Conservation (phyloP, 1,284 basidiomycete genomes). For the Anthracocystis setariae region DNA sequence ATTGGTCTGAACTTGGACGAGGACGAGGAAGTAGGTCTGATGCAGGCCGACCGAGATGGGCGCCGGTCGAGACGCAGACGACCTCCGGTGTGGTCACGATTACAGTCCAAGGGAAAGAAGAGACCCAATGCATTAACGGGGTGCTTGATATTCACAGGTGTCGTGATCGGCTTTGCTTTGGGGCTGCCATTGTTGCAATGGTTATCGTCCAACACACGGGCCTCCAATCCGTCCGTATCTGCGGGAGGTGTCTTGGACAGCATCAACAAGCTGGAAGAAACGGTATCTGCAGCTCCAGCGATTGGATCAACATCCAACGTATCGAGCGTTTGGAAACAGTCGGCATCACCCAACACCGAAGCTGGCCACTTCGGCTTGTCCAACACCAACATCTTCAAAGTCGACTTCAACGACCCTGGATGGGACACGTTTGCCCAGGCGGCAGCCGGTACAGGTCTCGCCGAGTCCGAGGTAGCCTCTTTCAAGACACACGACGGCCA, state of each 20-base stretch:
- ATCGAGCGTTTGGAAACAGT: slow-evolving; percentile 23
- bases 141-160: slow-evolving; percentile 34
- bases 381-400: slow-evolving; percentile 23
- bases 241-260: not conserved
- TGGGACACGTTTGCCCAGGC: slow-evolving; percentile 36
- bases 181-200: slow-evolving; percentile 42
- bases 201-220: slow-evolving; percentile 31
- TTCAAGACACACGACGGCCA: slow-evolving; percentile 25
- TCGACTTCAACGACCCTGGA: slow-evolving; percentile 45
- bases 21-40: slow-evolving; percentile 53
- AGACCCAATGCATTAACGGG: slow-evolving; percentile 14
- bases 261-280: not conserved
- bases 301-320: not conserved
- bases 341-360: slow-evolving; percentile 33
- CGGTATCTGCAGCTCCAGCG: not conserved
- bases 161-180: slow-evolving; percentile 37
- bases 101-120: slow-evolving; percentile 4
- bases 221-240: not conserved
- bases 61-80: not conserved
- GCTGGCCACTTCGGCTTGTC: slow-evolving; percentile 37
- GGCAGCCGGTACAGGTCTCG: slow-evolving; percentile 18
- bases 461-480: slow-evolving; percentile 18
- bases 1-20: slow-evolving; percentile 35
- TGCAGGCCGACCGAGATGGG: slow-evolving; percentile 42
- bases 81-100: not conserved